Base-by-base conservation (phyloP, 2,329 filamentous ascomycete genomes). In the Colletotrichum navitas region DNA sequence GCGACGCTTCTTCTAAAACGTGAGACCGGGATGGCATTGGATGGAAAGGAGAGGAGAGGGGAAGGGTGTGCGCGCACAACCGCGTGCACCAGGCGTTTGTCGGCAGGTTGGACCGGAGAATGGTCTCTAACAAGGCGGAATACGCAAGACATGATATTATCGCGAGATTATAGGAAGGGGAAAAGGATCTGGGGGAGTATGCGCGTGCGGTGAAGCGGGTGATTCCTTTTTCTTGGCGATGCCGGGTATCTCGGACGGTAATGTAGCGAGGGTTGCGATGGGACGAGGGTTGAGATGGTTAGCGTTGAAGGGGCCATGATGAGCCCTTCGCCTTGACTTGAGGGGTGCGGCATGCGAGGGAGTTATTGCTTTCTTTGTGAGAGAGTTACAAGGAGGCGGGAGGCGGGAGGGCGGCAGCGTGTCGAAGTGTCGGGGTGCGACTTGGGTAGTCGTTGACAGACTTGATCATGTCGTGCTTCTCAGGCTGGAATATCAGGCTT, bases 1-100 rank as follows among this genome's bases (percentile, higher is more conserved):
- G 67, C 18, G 62, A 69, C 67, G 64, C 55, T 7, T 60, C 43
- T 60, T 54, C 29, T 66, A 54, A 66, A 70, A 70, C 67, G 41
- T 21, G 55, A 29, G 47, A 51, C 67, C 8, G 32, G 62, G 67
- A 66, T 70, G 36, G 45, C 32, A 47, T 59, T 32, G 54, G 55
- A 54, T 56, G 62, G 29, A 29, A 12, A 14, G 18, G 5, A 5
- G 32, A 21, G 29, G 52, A 29, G 26, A 29, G 10, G 3, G 18
- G 26, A 7, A 6, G 16, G 2, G 11, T 18, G 14, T 1, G 29
- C 11, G 8, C 2, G 51, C 16, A 5, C 16, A 11, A 1, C 8
- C 16, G 14, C 16, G 26, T 26, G 11, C 49, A 29, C 16, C 51
- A 21, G 51, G 51, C 16, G 26, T 32, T 54, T 32, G 29, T 32